A percentile compares a stretch with the other conserved stretches of the same genome.
phyloP scores from a whole-genome alignment of 768 basidiomycete genomes.

The Tylopilus felleus region DNA sequence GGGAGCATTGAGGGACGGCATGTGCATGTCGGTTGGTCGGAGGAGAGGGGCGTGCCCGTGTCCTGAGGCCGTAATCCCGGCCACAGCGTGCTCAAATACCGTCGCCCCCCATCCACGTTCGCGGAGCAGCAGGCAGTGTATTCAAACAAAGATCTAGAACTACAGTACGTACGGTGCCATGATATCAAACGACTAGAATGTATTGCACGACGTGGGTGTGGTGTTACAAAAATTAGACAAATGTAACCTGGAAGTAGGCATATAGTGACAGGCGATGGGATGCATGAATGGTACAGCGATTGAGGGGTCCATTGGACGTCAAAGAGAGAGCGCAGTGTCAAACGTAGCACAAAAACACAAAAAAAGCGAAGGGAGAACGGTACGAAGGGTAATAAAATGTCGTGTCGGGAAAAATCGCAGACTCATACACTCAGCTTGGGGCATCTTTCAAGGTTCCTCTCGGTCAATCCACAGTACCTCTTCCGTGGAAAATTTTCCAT shows the following conservation, averaged over 20 bases:
- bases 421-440: constrained; percentile 28
- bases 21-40: constrained; percentile 20
- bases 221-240: constrained; percentile 33
- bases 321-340: constrained; percentile 17
- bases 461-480: constrained; percentile 17
- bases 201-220: constrained; percentile 16
- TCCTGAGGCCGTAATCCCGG: constrained; percentile 29
- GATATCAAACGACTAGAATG: constrained; percentile 13
- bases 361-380: not conserved
- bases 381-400: constrained; percentile 7
- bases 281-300: constrained; percentile 29
- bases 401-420: constrained; percentile 4
- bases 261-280: constrained; percentile 18
- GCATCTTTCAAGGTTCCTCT: constrained; percentile 25
- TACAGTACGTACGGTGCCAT: constrained; percentile 26
- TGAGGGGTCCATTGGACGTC: constrained; percentile 22
- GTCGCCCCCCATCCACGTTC: constrained; percentile 10
- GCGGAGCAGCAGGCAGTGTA: constrained; percentile 10
- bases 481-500: constrained; percentile 24
- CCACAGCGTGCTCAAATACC: constrained; percentile 15
- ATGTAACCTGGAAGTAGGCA: constrained; percentile 21
- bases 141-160: constrained; percentile 26
- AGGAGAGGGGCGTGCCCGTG: constrained; percentile 9
- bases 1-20: constrained; percentile 36
- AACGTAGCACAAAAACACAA: constrained; percentile 6